Evolutionary conservation across 768 basidiomycete species (phyloP).

Genomic region (Lactarius indigo): DNA sequence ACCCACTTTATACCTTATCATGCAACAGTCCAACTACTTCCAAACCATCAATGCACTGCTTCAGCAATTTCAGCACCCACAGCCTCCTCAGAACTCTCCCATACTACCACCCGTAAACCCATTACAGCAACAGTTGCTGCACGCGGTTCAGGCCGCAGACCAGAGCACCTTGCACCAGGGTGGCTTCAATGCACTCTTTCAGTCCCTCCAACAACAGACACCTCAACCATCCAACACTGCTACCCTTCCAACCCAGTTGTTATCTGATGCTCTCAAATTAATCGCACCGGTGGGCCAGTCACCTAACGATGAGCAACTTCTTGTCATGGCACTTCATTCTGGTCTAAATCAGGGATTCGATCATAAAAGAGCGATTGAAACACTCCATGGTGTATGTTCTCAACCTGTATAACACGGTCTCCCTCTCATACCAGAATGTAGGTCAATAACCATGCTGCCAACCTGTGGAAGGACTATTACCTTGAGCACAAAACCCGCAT

Average conservation of each 20-base stretch:
- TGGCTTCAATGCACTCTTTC: slow-evolving; percentile 7
- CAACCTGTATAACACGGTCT: slow-evolving; percentile 1
- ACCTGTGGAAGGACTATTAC: slow-evolving; percentile 79
- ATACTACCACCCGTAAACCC: background rate
- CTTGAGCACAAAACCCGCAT: slow-evolving; percentile 63
- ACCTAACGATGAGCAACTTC: slow-evolving; percentile 53
- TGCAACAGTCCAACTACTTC: slow-evolving; percentile 2
- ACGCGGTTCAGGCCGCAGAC: slow-evolving; percentile 3
- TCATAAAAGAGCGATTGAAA: slow-evolving; percentile 65
- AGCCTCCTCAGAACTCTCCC: background rate
- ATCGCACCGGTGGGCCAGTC: slow-evolving; percentile 49
- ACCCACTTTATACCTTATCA: background rate
- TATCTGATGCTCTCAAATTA: slow-evolving; percentile 30
- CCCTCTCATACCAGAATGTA: slow-evolving; percentile 20
- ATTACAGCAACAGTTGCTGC: slow-evolving; percentile 2
- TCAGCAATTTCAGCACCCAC: slow-evolving; percentile 11
- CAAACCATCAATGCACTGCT: slow-evolving; percentile 9
- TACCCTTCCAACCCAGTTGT: slow-evolving; percentile 9
- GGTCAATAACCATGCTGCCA: slow-evolving; percentile 49
- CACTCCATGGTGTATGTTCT: slow-evolving; percentile 56
- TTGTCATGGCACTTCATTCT: slow-evolving; percentile 46
- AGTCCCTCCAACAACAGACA: slow-evolving; percentile 11
- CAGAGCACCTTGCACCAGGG: background rate
- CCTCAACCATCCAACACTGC: background rate
- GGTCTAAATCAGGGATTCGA: slow-evolving; percentile 41